These are phyloP conservation scores for Trichoderma aggressivum DNA, from an alignment of 2,329 filamentous ascomycete genomes.

Conservation along the genomic window DNA sequence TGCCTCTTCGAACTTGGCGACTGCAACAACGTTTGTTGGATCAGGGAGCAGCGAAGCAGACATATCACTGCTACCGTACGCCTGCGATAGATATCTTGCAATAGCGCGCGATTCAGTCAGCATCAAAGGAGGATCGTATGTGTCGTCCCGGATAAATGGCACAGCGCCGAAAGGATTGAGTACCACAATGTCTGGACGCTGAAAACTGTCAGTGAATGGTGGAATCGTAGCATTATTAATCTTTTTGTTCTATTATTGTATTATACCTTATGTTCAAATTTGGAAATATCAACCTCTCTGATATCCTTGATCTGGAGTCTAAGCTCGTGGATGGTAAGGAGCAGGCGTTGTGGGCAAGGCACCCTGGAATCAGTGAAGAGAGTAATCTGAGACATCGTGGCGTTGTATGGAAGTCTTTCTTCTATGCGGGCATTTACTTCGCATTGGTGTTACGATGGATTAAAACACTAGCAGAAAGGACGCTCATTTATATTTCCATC, in stretches of 20 bases:
- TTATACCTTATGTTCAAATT: neutral
- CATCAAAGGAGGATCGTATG: neutral
- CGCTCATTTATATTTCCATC: neutral
- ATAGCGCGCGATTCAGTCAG: neutral
- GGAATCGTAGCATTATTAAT: too few relatives aligned
- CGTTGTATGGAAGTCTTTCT: neutral
- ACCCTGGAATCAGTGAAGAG: conserved; percentile 1
- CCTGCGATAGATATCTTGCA: neutral
- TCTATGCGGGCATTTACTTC: neutral
- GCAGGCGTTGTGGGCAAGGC: neutral
- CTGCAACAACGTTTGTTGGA: neutral
- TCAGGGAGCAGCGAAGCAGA: neutral
- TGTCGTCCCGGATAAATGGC: conserved; percentile 1
- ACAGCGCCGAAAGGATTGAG: neutral
- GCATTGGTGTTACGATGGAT: too few relatives aligned
- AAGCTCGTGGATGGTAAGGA: neutral
- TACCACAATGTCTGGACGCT: neutral
- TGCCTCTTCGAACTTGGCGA: neutral
- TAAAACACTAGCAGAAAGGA: neutral
- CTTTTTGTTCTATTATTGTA: fast-evolving
- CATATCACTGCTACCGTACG: neutral
- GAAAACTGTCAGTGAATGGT: neutral
- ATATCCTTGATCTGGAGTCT: neutral
- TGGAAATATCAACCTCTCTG: conserved; percentile 1
- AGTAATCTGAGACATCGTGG: neutral